A percentile compares a stretch with the other conserved stretches of the same genome.
These are phyloP conservation scores for Fusarium floridanum DNA, from an alignment of 2,329 filamentous ascomycete species.

Conservation along the genomic window DNA sequence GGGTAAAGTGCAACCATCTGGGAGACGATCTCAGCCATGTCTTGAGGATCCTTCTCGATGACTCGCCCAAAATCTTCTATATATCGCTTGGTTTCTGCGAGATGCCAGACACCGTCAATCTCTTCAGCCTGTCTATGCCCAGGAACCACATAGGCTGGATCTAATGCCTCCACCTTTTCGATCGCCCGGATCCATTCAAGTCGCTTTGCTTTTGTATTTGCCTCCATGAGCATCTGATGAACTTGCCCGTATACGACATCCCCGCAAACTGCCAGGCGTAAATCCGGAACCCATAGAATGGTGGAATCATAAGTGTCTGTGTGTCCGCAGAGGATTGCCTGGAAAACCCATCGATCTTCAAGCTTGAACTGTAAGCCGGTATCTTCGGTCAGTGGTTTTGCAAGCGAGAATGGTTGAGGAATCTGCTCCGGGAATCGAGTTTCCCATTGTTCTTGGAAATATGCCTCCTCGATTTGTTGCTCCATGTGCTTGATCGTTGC, in stretches of 20 bases:
- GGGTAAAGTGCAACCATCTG: not conserved
- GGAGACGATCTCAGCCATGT: not conserved
- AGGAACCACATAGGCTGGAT: conserved; percentile 2
- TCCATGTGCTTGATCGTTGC: conserved; percentile 10
- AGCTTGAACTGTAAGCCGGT: not conserved
- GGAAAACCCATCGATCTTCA: not conserved
- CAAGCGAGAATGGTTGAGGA: not conserved
- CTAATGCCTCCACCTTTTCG: conserved; percentile 7
- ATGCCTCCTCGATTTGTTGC: conserved; percentile 6
- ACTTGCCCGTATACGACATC: conserved; percentile 17
- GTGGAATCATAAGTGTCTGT: conserved; percentile 13
- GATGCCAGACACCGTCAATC: conserved; percentile 8
- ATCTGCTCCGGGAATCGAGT: not conserved
- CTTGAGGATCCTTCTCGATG: conserved; percentile 11
- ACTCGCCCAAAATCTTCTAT: conserved; percentile 3
- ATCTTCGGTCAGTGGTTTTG: not conserved
- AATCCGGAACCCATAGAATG: conserved; percentile 4
- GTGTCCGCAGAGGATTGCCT: conserved; percentile 6
- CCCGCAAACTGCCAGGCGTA: conserved; percentile 2
- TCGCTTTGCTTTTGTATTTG: not conserved
- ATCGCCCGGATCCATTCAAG: conserved; percentile 13
- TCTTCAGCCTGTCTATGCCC: conserved; percentile 4
- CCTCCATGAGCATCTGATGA: conserved; percentile 5
- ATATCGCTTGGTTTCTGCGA: not conserved
- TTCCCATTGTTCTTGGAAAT: not conserved